Evolutionary conservation across 169 alveolate species (phyloP).

Genomic region (Plasmodium knowlesi): DNA sequence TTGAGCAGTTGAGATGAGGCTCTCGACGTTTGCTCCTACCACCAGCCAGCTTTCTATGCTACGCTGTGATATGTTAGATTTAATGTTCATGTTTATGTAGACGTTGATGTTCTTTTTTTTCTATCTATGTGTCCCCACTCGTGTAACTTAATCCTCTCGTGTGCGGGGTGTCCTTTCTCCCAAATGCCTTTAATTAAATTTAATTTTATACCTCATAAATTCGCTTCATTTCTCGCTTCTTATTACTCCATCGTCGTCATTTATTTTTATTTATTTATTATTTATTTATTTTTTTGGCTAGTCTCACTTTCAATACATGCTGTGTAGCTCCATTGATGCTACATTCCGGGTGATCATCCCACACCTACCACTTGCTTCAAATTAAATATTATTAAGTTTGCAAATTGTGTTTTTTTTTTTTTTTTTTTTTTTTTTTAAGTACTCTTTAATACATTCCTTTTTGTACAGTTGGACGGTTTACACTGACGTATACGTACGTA

Average conservation of each 20-base stretch:
- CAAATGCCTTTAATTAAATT: background rate
- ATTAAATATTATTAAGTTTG: conserved; percentile 35
- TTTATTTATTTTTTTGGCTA: background rate
- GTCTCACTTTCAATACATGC: background rate
- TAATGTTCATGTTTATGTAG: background rate
- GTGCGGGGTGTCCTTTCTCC: background rate
- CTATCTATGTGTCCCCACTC: background rate
- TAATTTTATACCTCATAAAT: background rate
- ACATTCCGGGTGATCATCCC: background rate
- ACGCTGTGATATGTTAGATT: background rate
- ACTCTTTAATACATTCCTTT: conserved; percentile 8
- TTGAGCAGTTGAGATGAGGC: background rate
- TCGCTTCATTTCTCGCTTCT: background rate
- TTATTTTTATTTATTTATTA: background rate
- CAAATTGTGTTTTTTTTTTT: background rate
- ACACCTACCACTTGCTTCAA: background rate
- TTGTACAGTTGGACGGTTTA: background rate
- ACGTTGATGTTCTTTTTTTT: background rate
- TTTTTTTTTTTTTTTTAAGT: conserved; percentile 25
- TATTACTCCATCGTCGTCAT: background rate
- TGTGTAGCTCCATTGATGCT: background rate
- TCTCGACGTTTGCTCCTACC: background rate
- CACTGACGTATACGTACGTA: background rate
- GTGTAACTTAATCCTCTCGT: background rate
- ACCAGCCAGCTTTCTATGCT: background rate